Percentiles rank a stretch among this genome's conserved stretches.
Evolutionary conservation across 371 early-diverging fungal genomes (phyloP).

Genomic region (Smittium culicis): DNA sequence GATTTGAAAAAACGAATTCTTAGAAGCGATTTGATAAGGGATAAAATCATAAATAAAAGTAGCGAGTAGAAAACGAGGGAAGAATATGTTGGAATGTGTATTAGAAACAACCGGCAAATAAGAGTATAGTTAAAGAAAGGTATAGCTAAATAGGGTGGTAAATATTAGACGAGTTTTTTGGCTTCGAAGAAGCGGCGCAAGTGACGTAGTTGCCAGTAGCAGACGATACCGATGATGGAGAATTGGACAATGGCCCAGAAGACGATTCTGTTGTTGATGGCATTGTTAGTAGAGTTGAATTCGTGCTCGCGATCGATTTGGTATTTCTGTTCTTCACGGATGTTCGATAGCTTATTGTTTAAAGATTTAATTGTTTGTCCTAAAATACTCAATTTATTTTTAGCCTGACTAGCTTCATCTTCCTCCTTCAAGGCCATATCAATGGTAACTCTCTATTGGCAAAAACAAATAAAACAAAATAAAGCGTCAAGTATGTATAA

Average conservation of each 20-base stretch:
- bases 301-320: constrained; percentile 79
- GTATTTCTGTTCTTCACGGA: constrained; percentile 75
- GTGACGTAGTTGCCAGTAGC: constrained; percentile 85
- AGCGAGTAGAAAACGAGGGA: too few relatives aligned
- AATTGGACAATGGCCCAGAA: constrained; percentile 82
- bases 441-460: constrained; percentile 32
- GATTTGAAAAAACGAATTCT: too few relatives aligned
- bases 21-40: too few relatives aligned
- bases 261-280: constrained; percentile 67
- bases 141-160: constrained; percentile 4
- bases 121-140: constrained; percentile 1
- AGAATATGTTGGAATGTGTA: background rate
- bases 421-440: constrained; percentile 62
- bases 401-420: constrained; percentile 42
- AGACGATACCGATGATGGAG: constrained; percentile 58
- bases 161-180: constrained; percentile 76
- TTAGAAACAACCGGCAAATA: too few relatives aligned
- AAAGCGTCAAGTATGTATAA: background rate
- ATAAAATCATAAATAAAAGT: too few relatives aligned
- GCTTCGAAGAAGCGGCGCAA: constrained; percentile 82
- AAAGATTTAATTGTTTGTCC: constrained; percentile 58
- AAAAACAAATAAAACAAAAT: constrained; percentile 21
- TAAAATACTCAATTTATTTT: constrained; percentile 41
- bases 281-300: constrained; percentile 73
- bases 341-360: constrained; percentile 63